Evolutionary conservation across 2,329 filamentous ascomycete genomes (phyloP).

Genomic region (Triangularia verruculosa): DNA sequence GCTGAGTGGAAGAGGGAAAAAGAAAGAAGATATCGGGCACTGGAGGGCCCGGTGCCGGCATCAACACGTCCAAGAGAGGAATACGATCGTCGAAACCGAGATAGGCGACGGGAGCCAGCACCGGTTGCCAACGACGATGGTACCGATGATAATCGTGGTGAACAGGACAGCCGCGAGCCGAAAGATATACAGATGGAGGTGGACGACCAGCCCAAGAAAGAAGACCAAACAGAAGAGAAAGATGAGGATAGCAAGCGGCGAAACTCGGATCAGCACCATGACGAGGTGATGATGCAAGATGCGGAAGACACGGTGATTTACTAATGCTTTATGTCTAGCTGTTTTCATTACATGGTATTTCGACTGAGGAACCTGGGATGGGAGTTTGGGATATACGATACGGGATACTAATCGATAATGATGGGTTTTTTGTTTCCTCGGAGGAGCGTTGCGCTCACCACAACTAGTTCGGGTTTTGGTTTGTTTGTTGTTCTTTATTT

Average conservation of each 20-base stretch:
- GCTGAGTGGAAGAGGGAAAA: constrained; percentile 57
- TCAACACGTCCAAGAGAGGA: constrained; percentile 23
- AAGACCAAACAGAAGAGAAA: neutral
- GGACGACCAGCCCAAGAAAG: neutral
- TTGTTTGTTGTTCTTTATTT: neutral
- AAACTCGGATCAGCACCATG: constrained; percentile 43
- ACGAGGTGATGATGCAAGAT: constrained; percentile 76
- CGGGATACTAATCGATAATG: neutral
- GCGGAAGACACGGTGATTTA: constrained; percentile 93
- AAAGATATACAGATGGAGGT: neutral
- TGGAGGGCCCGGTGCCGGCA: constrained; percentile 30
- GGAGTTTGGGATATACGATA: neutral
- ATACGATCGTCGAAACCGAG: neutral
- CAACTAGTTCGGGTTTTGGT: too few relatives aligned
- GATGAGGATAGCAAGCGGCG: constrained; percentile 36
- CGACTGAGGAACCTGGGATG: neutral
- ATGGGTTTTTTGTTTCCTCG: neutral
- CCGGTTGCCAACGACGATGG: neutral
- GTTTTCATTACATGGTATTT: neutral
- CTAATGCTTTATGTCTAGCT: constrained; percentile 40
- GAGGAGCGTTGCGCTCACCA: too few relatives aligned
- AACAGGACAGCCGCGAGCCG: neutral
- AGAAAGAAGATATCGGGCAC: constrained; percentile 40
- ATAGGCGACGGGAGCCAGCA: neutral
- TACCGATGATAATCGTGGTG: neutral